These are phyloP conservation scores for Neurospora cerealis DNA, from an alignment of 495 filamentous ascomycete genomes.

Conservation along the genomic window DNA sequence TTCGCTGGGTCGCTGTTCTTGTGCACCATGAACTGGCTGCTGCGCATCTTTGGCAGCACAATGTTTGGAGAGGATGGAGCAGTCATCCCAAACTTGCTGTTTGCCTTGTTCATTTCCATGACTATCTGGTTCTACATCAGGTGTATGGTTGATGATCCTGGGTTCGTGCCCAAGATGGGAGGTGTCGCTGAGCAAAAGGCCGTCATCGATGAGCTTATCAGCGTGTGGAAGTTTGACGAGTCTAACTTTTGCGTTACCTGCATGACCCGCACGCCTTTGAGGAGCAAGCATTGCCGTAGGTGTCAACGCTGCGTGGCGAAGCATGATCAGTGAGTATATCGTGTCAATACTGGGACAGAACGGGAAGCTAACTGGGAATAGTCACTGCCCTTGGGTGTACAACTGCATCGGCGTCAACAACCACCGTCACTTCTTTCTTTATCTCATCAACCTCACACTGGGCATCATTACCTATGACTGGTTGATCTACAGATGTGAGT, in stretches of 20 bases:
- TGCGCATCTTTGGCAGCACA: conserved; percentile 60
- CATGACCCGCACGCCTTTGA: conserved; percentile 83
- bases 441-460: conserved; percentile 64
- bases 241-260: conserved; percentile 87
- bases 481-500: conserved; percentile 32
- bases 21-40: conserved; percentile 65
- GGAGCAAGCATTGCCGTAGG: conserved; percentile 89
- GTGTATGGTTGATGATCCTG: conserved; percentile 81
- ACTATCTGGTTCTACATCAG: conserved; percentile 78
- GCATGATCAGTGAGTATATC: conserved; percentile 76
- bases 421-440: conserved; percentile 88
- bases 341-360: not conserved
- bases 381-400: conserved; percentile 96
- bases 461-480: conserved; percentile 57
- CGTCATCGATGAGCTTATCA: conserved; percentile 74
- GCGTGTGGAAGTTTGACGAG: conserved; percentile 83
- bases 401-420: conserved; percentile 95
- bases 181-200: conserved; percentile 81
- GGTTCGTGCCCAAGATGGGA: conserved; percentile 85
- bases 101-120: conserved; percentile 50
- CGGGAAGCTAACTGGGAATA: conserved; percentile 37
- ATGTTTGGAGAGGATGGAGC: conserved; percentile 32
- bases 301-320: conserved; percentile 91
- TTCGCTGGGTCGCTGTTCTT: conserved; percentile 84
- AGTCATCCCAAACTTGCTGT: conserved; percentile 65